These are phyloP conservation scores for Leptoxyphium fumago DNA, from an alignment of 2,329 filamentous ascomycete species.

Conservation along the genomic window DNA sequence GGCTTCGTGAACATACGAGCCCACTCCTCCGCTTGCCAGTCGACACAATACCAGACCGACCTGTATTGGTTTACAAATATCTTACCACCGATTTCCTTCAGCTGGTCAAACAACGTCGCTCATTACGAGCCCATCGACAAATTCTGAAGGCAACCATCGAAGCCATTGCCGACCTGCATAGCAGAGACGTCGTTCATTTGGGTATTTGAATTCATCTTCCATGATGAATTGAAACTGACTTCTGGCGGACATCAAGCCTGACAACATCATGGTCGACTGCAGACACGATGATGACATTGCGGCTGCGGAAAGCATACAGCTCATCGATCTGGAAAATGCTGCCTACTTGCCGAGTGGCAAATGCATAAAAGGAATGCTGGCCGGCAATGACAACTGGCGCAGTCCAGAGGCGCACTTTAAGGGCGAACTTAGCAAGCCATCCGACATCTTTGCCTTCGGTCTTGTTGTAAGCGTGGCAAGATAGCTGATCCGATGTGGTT, in stretches of 20 bases:
- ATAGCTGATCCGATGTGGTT: too few relatives aligned
- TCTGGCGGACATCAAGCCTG: conserved; percentile 16
- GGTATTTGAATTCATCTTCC: conserved; percentile 5
- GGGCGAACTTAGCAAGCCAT: conserved; percentile 15
- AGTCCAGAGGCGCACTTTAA: conserved; percentile 18
- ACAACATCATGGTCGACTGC: conserved; percentile 17
- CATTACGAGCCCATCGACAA: conserved; percentile 8
- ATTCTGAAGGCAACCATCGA: conserved; percentile 14
- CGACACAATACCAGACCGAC: conserved; percentile 10
- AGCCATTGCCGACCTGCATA: conserved; percentile 15
- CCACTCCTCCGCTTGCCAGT: conserved; percentile 9
- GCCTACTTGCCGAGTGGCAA: conserved; percentile 21
- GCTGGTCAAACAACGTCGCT: conserved; percentile 7
- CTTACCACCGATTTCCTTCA: conserved; percentile 11
- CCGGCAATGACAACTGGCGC: conserved; percentile 20
- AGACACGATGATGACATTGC: conserved; percentile 4
- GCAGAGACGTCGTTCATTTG: conserved; percentile 15
- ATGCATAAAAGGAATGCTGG: conserved; percentile 17
- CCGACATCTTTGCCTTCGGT: conserved; percentile 19
- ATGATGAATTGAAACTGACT: conserved; percentile 3
- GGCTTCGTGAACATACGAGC: conserved; percentile 7
- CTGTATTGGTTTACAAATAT: conserved; percentile 14
- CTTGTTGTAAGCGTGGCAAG: conserved; percentile 10
- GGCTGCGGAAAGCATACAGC: conserved; percentile 11
- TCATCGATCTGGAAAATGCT: conserved; percentile 20